Percentiles rank a stretch among this genome's conserved stretches.
phyloP scores from a whole-genome alignment of 2,329 filamentous ascomycete genomes.

The Fusarium udum region DNA sequence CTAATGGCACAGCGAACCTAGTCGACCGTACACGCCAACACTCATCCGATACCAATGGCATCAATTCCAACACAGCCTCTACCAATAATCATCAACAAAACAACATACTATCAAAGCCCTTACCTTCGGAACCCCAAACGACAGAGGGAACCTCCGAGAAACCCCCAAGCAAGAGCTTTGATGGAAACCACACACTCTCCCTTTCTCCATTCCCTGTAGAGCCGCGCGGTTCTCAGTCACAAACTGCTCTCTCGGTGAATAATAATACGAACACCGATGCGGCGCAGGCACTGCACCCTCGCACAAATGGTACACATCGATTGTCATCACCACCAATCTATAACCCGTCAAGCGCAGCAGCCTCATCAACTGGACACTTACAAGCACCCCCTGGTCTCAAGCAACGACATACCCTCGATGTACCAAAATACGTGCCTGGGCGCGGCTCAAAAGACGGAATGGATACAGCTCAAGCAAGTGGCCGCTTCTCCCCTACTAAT shows the following conservation, averaged over 20 bases:
- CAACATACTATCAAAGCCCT: conserved; percentile 33
- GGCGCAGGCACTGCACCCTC: conserved; percentile 39
- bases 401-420: conserved; percentile 89
- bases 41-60: conserved; percentile 33
- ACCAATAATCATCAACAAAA: conserved; percentile 25
- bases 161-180: conserved; percentile 26
- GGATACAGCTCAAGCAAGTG: conserved; percentile 74
- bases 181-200: conserved; percentile 17
- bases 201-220: conserved; percentile 25
- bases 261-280: conserved; percentile 42
- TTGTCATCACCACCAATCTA: conserved; percentile 73
- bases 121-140: conserved; percentile 33
- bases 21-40: conserved; percentile 45
- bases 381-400: conserved; percentile 68
- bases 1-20: conserved; percentile 44
- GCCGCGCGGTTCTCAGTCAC: conserved; percentile 26
- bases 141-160: conserved; percentile 26
- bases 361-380: conserved; percentile 60
- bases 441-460: conserved; percentile 78
- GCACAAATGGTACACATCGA: conserved; percentile 58
- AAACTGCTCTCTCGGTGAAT: conserved; percentile 27
- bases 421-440: conserved; percentile 74
- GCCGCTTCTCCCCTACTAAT: conserved; percentile 79
- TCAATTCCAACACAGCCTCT: conserved; percentile 10
- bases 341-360: conserved; percentile 51